These are phyloP conservation scores for Verticillium albo-atrum DNA, from an alignment of 2,329 filamentous ascomycete genomes.

Conservation along the genomic window DNA sequence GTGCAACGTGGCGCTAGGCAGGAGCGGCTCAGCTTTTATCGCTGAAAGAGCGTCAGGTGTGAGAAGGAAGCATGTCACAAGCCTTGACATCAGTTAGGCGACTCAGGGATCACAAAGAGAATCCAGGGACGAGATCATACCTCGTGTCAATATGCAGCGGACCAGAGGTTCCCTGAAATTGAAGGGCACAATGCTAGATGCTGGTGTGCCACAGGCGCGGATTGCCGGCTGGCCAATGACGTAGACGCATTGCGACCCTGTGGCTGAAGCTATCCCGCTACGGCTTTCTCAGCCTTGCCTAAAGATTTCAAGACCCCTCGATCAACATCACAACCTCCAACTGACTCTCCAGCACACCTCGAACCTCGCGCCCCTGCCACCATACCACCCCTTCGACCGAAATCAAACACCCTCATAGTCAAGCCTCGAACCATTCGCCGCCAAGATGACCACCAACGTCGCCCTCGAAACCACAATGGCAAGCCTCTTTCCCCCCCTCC, in stretches of 20 bases:
- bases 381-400: neutral
- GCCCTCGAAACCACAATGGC: slow-evolving; percentile 84
- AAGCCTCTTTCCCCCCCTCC: slow-evolving; percentile 15
- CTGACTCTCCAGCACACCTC: neutral
- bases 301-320: slow-evolving; percentile 4
- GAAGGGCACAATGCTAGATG: neutral
- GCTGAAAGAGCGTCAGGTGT: neutral
- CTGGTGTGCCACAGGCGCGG: neutral
- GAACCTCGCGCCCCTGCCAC: neutral
- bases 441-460: slow-evolving; percentile 70
- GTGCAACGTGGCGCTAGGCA: neutral
- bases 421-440: neutral
- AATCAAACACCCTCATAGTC: neutral
- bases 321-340: neutral
- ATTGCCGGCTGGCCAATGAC: neutral
- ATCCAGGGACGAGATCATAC: no score
- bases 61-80: no score
- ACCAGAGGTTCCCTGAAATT: neutral
- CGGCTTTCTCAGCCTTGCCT: slow-evolving; percentile 7
- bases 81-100: neutral
- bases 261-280: slow-evolving; percentile 1
- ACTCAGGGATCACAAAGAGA: no score
- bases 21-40: neutral
- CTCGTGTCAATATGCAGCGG: neutral
- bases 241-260: neutral